Evolutionary conservation across 495 filamentous ascomycete species (phyloP).

Genomic region (Pseudoneurospora amorphoporcata): DNA sequence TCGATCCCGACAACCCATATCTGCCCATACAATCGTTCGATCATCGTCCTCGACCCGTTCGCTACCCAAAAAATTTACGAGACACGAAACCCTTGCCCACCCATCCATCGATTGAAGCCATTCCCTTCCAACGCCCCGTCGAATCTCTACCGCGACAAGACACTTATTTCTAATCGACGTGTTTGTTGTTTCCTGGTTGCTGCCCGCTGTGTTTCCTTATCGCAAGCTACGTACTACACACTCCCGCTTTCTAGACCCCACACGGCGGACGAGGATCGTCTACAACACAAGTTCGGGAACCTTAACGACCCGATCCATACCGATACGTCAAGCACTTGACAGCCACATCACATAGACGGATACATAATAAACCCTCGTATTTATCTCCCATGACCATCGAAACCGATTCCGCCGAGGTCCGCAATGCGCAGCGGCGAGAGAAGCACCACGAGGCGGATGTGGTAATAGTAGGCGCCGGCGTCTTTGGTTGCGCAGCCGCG

Average conservation of each 20-base stretch:
- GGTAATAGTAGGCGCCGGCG: constrained; percentile 81
- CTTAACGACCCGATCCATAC: not conserved
- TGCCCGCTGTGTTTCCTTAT: not conserved
- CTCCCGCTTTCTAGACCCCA: not conserved
- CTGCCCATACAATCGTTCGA: not conserved
- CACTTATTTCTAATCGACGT: not conserved
- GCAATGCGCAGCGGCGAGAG: constrained; percentile 29
- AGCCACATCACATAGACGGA: not conserved
- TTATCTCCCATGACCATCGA: constrained; percentile 5
- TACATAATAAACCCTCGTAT: not conserved
- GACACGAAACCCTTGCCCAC: not conserved
- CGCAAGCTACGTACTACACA: not conserved
- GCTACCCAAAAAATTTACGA: not conserved
- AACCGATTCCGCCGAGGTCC: constrained; percentile 17
- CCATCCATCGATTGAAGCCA: not conserved
- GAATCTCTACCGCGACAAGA: not conserved
- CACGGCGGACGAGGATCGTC: not conserved
- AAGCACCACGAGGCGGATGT: constrained; percentile 54
- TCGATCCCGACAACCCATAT: not conserved
- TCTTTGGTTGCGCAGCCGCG: constrained; percentile 82
- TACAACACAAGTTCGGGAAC: not conserved
- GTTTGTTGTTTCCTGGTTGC: not conserved
- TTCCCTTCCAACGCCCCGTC: not conserved
- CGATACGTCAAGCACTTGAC: not conserved
- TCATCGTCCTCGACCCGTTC: not conserved